Conservation (phyloP, 176 grass and related monocot genomes). For the Bonia amplexicaulis region DNA sequence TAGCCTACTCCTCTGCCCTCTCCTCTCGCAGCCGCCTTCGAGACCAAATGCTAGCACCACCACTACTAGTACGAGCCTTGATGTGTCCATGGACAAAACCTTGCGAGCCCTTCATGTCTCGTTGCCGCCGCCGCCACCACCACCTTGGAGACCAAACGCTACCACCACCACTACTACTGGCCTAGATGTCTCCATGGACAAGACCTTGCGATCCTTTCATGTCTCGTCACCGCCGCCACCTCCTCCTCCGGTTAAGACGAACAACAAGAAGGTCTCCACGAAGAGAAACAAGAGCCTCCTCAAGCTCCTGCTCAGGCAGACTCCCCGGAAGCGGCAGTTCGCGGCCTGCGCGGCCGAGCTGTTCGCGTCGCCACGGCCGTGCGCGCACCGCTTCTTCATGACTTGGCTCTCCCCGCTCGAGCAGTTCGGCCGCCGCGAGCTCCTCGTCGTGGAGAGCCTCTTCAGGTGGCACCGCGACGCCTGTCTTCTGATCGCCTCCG, state of each 20-base stretch:
- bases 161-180: neutral
- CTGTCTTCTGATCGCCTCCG: constrained; percentile 77
- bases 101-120: constrained; percentile 10
- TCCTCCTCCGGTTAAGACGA: neutral
- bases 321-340: constrained; percentile 39
- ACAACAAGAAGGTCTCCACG: constrained; percentile 14
- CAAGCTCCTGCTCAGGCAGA: constrained; percentile 26
- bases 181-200: constrained; percentile 9
- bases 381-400: constrained; percentile 66
- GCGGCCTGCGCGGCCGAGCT: constrained; percentile 44
- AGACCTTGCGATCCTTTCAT: constrained; percentile 18
- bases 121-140: neutral
- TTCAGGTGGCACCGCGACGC: constrained; percentile 69
- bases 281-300: constrained; percentile 39
- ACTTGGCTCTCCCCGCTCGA: constrained; percentile 67
- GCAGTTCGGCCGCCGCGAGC: constrained; percentile 62
- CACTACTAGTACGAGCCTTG: neutral
- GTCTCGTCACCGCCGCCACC: neutral
- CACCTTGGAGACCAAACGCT: neutral
- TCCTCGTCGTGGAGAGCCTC: constrained; percentile 72
- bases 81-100: constrained; percentile 8
- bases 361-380: constrained; percentile 20
- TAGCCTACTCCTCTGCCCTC: constrained; percentile 38
- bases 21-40: constrained; percentile 13
- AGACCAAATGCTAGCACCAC: neutral